phyloP scores from a whole-genome alignment of 2,329 filamentous ascomycete species.

The Beauveria pseudobassiana region DNA sequence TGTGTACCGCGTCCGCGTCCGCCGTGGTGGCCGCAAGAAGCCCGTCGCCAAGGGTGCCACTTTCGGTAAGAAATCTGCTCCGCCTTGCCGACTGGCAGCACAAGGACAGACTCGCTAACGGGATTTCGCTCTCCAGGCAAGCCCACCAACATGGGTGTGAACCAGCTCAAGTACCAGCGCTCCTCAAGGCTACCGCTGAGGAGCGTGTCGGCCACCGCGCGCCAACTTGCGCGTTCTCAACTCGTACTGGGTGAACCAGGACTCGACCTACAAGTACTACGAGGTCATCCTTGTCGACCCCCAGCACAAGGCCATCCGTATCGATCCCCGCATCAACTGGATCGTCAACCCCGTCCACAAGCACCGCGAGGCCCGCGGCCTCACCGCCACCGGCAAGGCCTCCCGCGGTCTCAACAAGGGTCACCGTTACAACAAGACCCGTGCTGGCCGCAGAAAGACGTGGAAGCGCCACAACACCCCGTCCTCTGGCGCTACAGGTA shows the following conservation, averaged over 20 bases:
- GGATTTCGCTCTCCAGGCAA: conserved; percentile 61
- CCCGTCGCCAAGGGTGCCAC: conserved; percentile 96
- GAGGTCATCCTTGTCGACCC: conserved; percentile 99
- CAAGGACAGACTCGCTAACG: conserved; percentile 4
- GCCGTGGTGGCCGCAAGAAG: conserved; percentile 97
- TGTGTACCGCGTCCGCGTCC: conserved; percentile 98
- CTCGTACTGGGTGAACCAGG: conserved; percentile 99
- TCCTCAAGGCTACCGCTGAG: conserved; percentile 97
- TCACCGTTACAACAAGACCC: conserved; percentile 98
- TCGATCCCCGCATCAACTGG: conserved; percentile 99
- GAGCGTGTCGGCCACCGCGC: conserved; percentile 98
- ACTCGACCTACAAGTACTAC: conserved; percentile 99
- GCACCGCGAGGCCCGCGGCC: conserved; percentile 97
- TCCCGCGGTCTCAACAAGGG: conserved; percentile 99
- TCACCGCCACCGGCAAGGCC: conserved; percentile 99
- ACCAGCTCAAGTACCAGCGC: conserved; percentile 99
- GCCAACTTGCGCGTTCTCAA: conserved; percentile 99
- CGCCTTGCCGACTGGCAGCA: neutral
- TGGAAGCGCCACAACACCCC: conserved; percentile 99
- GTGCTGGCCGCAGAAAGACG: conserved; percentile 95
- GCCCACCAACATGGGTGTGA: conserved; percentile 99
- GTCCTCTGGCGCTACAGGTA: conserved; percentile 98
- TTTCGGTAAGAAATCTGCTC: conserved; percentile 62
- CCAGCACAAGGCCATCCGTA: conserved; percentile 99
- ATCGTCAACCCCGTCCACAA: conserved; percentile 99